Conservation (phyloP, 768 basidiomycete genomes). For the Terana coerulea region DNA sequence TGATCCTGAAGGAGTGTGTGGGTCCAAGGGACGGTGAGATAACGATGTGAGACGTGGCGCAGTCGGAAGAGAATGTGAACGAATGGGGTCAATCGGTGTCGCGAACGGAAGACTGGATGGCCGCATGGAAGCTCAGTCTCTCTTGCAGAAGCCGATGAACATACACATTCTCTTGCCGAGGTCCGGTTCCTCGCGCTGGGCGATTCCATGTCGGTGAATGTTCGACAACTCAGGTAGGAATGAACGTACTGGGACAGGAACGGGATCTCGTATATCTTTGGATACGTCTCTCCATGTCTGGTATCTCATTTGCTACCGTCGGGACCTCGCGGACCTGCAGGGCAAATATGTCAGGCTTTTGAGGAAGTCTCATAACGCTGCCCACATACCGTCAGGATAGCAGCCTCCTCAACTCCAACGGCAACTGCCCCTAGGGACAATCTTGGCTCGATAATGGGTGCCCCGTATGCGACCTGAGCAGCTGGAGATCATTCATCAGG, state of each 20-base stretch:
- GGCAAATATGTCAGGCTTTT: background rate
- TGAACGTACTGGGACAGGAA: background rate
- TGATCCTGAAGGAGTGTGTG: background rate
- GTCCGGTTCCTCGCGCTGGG: background rate
- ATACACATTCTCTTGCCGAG: conserved; percentile 5
- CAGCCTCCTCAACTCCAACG: conserved; percentile 1
- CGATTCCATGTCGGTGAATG: background rate
- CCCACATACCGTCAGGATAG: background rate
- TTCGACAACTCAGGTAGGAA: background rate
- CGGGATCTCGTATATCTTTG: background rate
- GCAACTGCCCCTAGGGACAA: background rate
- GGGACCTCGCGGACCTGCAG: background rate
- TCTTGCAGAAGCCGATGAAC: conserved; percentile 2
- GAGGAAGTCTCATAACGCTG: background rate
- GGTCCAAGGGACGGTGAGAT: background rate
- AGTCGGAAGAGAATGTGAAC: too few relatives aligned
- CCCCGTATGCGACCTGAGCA: conserved; percentile 4
- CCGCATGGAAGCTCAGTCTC: background rate
- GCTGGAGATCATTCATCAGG: background rate
- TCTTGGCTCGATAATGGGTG: conserved; percentile 1
- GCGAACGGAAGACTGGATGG: background rate
- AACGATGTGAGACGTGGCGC: background rate
- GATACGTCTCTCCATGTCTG: background rate
- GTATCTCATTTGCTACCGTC: background rate
- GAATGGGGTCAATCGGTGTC: background rate